A percentile compares a stretch with the other conserved stretches of the same genome.
Evolutionary conservation across 2,329 filamentous ascomycete species (phyloP).

Genomic region (Lasiodiplodia sp.): DNA sequence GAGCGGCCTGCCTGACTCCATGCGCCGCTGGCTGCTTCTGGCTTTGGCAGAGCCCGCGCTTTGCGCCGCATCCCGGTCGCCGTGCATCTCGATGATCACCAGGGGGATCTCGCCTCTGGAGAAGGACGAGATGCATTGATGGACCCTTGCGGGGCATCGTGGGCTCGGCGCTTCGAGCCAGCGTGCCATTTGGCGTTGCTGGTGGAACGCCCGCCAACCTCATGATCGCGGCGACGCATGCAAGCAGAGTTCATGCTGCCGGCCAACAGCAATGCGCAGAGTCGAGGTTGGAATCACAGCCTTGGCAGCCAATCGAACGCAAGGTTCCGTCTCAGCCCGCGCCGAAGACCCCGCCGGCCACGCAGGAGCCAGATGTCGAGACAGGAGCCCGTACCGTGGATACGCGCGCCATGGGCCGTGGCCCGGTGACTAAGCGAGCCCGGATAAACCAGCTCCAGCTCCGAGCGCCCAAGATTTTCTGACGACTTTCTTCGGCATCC

Average conservation of each 20-base stretch:
- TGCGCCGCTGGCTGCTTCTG: conserved; percentile 7
- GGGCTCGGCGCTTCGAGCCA: conserved; percentile 10
- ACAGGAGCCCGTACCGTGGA: background rate
- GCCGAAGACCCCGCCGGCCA: background rate
- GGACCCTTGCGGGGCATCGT: conserved; percentile 3
- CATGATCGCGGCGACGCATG: conserved; percentile 13
- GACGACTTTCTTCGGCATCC: conserved; percentile 14
- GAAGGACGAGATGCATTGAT: conserved; percentile 16
- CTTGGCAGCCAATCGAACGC: conserved; percentile 5
- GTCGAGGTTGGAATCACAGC: conserved; percentile 10
- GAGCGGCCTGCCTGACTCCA: conserved; percentile 16
- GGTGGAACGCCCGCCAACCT: background rate
- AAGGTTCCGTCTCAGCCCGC: too few relatives aligned
- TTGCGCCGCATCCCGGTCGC: conserved; percentile 22
- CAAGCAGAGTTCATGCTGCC: conserved; percentile 14
- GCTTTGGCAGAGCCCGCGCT: background rate
- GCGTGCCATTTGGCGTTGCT: conserved; percentile 6
- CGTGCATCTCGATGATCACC: conserved; percentile 28
- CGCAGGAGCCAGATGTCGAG: background rate
- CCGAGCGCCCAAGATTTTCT: conserved; percentile 20
- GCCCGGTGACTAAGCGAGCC: conserved; percentile 9
- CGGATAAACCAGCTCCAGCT: conserved; percentile 9
- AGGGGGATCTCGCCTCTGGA: conserved; percentile 23
- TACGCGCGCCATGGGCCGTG: background rate
- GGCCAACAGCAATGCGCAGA: conserved; percentile 13